Percentiles rank a stretch among this genome's conserved stretches.
Conservation (phyloP, 441 rosid genomes). For the Kokia cookei region DNA sequence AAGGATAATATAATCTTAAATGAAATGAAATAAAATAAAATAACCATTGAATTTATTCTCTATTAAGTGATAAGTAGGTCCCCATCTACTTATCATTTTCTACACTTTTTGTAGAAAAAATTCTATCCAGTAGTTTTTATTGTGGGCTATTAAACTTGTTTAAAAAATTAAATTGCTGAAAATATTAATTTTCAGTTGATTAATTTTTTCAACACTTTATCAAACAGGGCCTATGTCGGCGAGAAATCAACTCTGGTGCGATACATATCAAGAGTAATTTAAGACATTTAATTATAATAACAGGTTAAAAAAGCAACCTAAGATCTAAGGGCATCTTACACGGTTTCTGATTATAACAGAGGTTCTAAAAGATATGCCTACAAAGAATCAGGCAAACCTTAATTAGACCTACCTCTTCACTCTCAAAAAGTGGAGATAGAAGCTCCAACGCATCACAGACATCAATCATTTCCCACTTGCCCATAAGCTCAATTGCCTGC, state of each 20-base stretch:
- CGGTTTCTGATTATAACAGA: background rate
- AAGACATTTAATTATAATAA: background rate
- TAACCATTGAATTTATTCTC: no score
- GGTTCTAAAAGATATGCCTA: background rate
- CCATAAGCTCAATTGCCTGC: slow-evolving; percentile 89
- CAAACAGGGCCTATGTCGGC: background rate
- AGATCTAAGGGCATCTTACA: background rate
- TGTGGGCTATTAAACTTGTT: no score
- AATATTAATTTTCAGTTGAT: no score
- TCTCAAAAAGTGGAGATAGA: slow-evolving; percentile 89
- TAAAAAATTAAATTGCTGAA: no score
- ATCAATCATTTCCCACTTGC: slow-evolving; percentile 92
- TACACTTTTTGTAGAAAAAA: no score
- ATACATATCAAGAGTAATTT: background rate
- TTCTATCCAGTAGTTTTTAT: no score
- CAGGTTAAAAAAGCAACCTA: background rate
- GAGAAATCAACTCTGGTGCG: background rate
- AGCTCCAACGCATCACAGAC: slow-evolving; percentile 95
- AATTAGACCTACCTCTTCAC: slow-evolving; percentile 73
- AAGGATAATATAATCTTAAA: no score
- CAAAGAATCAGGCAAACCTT: slow-evolving; percentile 7
- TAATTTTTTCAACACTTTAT: no score
- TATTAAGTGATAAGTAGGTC: no score
- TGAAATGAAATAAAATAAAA: no score
- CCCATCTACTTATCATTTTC: no score